Conservation (phyloP, 1,284 basidiomycete species). For the Pyrrhoderma noxium region DNA sequence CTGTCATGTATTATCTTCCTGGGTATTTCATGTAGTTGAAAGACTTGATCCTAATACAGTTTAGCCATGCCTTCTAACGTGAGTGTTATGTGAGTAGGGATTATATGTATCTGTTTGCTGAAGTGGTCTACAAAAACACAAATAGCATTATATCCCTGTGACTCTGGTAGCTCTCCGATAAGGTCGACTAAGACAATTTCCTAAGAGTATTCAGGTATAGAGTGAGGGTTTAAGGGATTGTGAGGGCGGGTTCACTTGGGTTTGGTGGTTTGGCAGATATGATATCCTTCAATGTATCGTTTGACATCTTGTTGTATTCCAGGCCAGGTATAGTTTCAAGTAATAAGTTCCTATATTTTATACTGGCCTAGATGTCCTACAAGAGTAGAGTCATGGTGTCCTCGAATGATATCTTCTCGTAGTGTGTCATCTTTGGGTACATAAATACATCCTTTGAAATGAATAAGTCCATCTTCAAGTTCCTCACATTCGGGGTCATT, state of each 20-base stretch:
- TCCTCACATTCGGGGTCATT: too few relatives aligned
- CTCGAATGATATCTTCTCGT: too few relatives aligned
- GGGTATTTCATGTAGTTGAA: constrained; percentile 29
- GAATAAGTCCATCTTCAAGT: too few relatives aligned
- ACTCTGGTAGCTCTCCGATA: constrained; percentile 14
- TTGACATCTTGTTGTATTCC: background rate
- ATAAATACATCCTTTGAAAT: too few relatives aligned
- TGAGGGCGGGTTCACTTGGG: background rate
- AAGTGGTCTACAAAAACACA: constrained; percentile 32
- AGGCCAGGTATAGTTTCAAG: background rate
- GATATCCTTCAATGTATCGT: background rate
- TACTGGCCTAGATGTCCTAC: background rate
- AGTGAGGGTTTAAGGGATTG: background rate
- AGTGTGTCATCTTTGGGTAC: too few relatives aligned
- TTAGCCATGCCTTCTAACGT: constrained; percentile 24
- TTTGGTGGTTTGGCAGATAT: background rate
- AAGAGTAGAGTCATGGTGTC: background rate
- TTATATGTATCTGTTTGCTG: constrained; percentile 27
- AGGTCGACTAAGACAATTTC: constrained; percentile 1
- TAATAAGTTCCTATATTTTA: background rate
- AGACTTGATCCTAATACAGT: constrained; percentile 26
- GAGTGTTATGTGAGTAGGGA: constrained; percentile 25
- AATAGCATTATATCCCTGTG: constrained; percentile 30
- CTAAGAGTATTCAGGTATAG: background rate
- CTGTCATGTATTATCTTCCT: too few relatives aligned